A percentile compares a stretch with the other conserved stretches of the same genome.
phyloP scores from a whole-genome alignment of 768 basidiomycete species.

The Xerocomus potaroensis region DNA sequence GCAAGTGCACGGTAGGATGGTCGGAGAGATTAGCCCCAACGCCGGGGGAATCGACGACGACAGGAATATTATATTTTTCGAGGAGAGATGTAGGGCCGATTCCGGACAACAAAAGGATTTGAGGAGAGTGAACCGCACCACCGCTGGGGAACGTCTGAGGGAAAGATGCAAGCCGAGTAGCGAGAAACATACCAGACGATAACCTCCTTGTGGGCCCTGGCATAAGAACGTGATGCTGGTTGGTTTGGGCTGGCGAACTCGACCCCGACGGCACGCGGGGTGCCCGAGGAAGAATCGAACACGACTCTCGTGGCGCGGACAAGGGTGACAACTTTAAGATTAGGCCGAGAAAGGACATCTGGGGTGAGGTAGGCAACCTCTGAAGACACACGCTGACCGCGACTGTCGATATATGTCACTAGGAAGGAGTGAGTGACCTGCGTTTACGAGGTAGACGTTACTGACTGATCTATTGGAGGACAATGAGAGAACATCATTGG shows the following conservation, averaged over 20 bases:
- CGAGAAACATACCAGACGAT: constrained; percentile 47
- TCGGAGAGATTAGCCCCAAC: constrained; percentile 75
- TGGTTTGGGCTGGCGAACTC: constrained; percentile 44
- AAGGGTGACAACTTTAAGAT: constrained; percentile 56
- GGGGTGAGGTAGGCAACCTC: constrained; percentile 66
- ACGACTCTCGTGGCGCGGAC: constrained; percentile 57
- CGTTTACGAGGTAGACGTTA: neutral
- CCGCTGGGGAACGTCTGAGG: constrained; percentile 36
- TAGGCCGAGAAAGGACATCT: constrained; percentile 58
- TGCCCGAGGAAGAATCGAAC: constrained; percentile 40
- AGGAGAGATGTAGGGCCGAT: constrained; percentile 66
- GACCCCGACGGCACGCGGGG: constrained; percentile 53
- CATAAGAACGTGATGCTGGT: constrained; percentile 34
- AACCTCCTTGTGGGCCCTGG: constrained; percentile 53
- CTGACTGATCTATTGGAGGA: constrained; percentile 41
- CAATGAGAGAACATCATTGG: neutral
- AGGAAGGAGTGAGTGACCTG: constrained; percentile 4
- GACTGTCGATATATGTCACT: constrained; percentile 67
- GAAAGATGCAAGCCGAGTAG: neutral
- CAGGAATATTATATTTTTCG: constrained; percentile 45
- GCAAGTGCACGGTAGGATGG: constrained; percentile 53
- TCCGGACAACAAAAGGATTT: constrained; percentile 72
- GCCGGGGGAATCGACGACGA: constrained; percentile 61
- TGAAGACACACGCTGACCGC: constrained; percentile 52
- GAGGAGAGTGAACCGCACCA: constrained; percentile 60